Base-by-base conservation (phyloP, 2,329 filamentous ascomycete species). In the Scedosporium boydii region DNA sequence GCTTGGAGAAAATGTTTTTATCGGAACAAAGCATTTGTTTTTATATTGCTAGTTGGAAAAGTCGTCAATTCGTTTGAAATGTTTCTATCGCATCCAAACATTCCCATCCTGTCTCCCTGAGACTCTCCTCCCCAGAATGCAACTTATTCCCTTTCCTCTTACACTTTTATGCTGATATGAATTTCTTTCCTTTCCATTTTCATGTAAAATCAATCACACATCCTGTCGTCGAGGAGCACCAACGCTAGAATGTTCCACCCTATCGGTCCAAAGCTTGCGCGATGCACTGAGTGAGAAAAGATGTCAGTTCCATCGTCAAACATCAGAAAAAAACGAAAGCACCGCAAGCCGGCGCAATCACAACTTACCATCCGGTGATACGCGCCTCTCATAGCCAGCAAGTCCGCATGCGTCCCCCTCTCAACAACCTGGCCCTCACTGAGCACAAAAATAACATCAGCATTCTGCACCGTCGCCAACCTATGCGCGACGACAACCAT, bases 311-410 rank as follows among this genome's bases (percentile, higher is more conserved):
- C 18, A 38, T 12, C 3, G 10, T 14, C 26, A 21, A 26, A 10
- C 6, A 61, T 55, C 1, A 14, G 21, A 16, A 7, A 48, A 6
- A 23, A 55, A 56, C 14, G 58, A 23, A 23, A 21, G 21, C 9
- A 26, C 23, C 6, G 38, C 10, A 3, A 38, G 34, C 6, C 59
- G 78, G 77, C 3, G 7, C 9, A 60, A 29, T 21, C 10, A 12
- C 48, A 70, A 48, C 72, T 71, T 4, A 86, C 82, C 63, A 87
- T 77, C 27, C 75, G 74, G 6, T 76, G 76, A 66, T 87, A 87
- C 5, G 83, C 72, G 12, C 76, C 73, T 4, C 83, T 70, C 12
- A 76, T 71, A 1, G 74, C 70, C 64, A 89, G 75, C 2, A 90
- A 76, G 58, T 85, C 78, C 2, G 82, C 75, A 26, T 80, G 78